Percentiles rank a stretch among this genome's conserved stretches.
Evolutionary conservation across 352 stramenopile genomes (phyloP).

Genomic region (Blastocystis sp.): DNA sequence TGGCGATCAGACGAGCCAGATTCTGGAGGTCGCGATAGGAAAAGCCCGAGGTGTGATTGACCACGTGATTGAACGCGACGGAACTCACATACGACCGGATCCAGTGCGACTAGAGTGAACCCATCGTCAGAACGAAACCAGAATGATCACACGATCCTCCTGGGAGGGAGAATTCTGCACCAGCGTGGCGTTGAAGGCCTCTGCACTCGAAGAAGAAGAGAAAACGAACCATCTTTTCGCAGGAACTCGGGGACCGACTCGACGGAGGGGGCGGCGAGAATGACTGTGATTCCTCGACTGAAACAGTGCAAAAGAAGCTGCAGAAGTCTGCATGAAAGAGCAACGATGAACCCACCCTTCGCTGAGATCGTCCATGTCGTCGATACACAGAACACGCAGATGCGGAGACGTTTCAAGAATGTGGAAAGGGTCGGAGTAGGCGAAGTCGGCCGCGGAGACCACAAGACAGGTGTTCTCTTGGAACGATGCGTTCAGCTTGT

Average conservation of each 20-base stretch:
- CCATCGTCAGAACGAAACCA: neutral
- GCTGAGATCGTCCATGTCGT: neutral
- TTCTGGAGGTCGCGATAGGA: neutral
- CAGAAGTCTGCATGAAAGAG: neutral
- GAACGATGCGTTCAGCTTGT: neutral
- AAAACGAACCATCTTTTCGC: neutral
- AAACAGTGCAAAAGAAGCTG: neutral
- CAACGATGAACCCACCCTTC: neutral
- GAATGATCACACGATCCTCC: neutral
- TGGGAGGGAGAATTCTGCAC: neutral
- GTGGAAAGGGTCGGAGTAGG: neutral
- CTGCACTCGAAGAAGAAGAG: neutral
- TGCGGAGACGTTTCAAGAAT: neutral
- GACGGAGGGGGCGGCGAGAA: neutral
- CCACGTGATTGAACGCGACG: neutral
- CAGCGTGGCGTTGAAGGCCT: slow-evolving; percentile 1
- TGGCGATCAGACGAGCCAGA: neutral
- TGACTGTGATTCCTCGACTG: neutral
- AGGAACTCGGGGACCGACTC: neutral
- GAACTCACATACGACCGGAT: neutral
- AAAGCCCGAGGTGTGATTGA: neutral
- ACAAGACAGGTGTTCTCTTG: neutral
- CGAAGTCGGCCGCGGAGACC: neutral
- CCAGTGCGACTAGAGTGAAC: neutral
- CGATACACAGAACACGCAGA: neutral